phyloP scores from a whole-genome alignment of 2,329 filamentous ascomycete species.

The Fusarium floridanum region DNA sequence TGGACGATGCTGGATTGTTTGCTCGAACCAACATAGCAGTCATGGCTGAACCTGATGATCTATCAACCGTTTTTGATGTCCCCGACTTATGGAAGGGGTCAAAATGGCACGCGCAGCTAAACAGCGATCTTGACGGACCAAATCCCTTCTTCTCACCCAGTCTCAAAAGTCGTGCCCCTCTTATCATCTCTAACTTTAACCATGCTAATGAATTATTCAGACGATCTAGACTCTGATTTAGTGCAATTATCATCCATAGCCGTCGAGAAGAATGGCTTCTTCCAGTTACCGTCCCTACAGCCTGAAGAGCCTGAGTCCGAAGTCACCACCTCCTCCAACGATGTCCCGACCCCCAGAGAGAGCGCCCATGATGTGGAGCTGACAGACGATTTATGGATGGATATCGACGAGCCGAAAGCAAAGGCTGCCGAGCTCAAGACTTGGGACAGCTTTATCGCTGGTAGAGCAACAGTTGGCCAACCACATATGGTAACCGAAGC shows the following conservation, averaged over 20 bases:
- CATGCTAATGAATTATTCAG: constrained; percentile 19
- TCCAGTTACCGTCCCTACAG: constrained; percentile 41
- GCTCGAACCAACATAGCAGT: constrained; percentile 15
- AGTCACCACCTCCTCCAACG: constrained; percentile 12
- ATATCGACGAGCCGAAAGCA: constrained; percentile 49
- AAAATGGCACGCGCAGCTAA: constrained; percentile 57
- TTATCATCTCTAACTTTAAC: background rate
- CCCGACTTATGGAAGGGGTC: constrained; percentile 72
- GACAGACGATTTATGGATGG: constrained; percentile 60
- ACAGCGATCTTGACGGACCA: constrained; percentile 25
- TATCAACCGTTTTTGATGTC: constrained; percentile 72
- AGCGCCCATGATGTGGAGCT: constrained; percentile 18
- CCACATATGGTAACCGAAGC: constrained; percentile 77
- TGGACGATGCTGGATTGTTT: constrained; percentile 26
- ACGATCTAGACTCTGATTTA: constrained; percentile 26
- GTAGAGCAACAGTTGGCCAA: constrained; percentile 50
- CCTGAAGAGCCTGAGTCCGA: constrained; percentile 24
- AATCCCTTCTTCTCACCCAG: constrained; percentile 60
- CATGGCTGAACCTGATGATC: constrained; percentile 56
- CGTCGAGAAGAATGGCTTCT: constrained; percentile 49
- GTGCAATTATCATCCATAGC: constrained; percentile 36
- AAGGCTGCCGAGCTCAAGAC: constrained; percentile 65
- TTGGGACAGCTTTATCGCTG: constrained; percentile 76
- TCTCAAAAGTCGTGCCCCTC: constrained; percentile 48
- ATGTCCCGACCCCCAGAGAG: constrained; percentile 11